phyloP scores from a whole-genome alignment of 2,329 filamentous ascomycete species.

The Curvularia sp. region DNA sequence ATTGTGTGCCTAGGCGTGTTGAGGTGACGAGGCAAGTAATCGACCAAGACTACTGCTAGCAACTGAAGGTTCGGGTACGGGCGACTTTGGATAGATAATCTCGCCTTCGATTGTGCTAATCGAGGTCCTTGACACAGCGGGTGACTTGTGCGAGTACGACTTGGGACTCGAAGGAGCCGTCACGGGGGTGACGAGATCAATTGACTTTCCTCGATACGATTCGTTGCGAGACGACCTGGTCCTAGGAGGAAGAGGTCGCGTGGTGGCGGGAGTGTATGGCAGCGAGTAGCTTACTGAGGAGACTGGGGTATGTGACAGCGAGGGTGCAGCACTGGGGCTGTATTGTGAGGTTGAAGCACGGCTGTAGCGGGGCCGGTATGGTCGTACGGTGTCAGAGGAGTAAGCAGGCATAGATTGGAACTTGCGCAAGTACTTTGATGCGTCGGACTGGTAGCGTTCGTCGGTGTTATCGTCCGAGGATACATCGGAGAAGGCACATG shows the following conservation, averaged over 20 bases:
- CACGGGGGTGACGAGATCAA: constrained; percentile 56
- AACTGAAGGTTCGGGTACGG: constrained; percentile 42
- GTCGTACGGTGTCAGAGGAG: constrained; percentile 35
- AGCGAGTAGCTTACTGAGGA: constrained; percentile 56
- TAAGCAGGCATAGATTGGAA: constrained; percentile 44
- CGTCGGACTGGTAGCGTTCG: constrained; percentile 47
- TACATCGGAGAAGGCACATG: constrained; percentile 54
- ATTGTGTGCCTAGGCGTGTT: constrained; percentile 1
- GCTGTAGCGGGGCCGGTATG: constrained; percentile 45
- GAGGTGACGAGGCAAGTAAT: constrained; percentile 43
- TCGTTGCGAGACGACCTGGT: constrained; percentile 49
- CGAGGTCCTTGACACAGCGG: constrained; percentile 43
- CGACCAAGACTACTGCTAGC: constrained; percentile 50
- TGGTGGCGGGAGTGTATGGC: constrained; percentile 50
- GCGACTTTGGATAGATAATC: constrained; percentile 48
- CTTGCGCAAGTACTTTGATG: constrained; percentile 53
- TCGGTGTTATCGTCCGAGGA: constrained; percentile 48
- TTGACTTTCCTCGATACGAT: constrained; percentile 51
- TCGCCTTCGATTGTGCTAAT: constrained; percentile 49
- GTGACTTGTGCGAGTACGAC: constrained; percentile 45
- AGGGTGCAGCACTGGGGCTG: constrained; percentile 52
- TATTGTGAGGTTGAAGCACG: constrained; percentile 47
- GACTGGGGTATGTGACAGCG: constrained; percentile 56
- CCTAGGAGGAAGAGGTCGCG: constrained; percentile 50
- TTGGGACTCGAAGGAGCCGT: constrained; percentile 46